phyloP scores from a whole-genome alignment of 163 green algal genomes.

The Scenedesmus sp. region DNA sequence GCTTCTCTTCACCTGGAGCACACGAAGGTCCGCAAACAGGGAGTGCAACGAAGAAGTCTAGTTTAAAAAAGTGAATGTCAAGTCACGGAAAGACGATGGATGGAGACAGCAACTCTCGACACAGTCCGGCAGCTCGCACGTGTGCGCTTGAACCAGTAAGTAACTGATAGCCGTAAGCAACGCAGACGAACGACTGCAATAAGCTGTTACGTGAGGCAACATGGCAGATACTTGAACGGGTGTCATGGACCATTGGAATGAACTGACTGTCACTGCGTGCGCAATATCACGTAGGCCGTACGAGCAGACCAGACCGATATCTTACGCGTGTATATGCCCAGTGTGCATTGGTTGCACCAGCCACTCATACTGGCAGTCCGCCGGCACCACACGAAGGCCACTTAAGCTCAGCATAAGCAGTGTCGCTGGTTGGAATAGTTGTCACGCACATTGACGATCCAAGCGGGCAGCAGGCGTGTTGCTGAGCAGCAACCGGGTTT shows the following conservation, averaged over 20 bases:
- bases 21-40: background rate
- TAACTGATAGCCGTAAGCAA: too few species aligned
- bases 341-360: background rate
- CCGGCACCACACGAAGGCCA: conserved; percentile 1
- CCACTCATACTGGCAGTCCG: background rate
- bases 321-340: background rate
- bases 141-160: too few species aligned
- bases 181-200: too few species aligned
- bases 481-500: background rate
- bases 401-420: background rate
- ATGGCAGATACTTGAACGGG: too few species aligned
- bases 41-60: too few species aligned
- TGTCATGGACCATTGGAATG: too few species aligned
- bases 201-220: too few species aligned
- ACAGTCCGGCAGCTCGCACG: too few species aligned
- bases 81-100: background rate
- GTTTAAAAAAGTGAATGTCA: background rate
- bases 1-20: background rate
- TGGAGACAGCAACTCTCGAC: background rate
- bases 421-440: background rate
- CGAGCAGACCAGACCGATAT: too few species aligned
- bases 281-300: background rate
- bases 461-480: background rate
- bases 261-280: too few species aligned
- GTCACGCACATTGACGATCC: background rate